Percentiles rank a stretch among this genome's conserved stretches.
phyloP scores from a whole-genome alignment of 371 early-diverging fungal genomes.

The Mucor velutinosus region DNA sequence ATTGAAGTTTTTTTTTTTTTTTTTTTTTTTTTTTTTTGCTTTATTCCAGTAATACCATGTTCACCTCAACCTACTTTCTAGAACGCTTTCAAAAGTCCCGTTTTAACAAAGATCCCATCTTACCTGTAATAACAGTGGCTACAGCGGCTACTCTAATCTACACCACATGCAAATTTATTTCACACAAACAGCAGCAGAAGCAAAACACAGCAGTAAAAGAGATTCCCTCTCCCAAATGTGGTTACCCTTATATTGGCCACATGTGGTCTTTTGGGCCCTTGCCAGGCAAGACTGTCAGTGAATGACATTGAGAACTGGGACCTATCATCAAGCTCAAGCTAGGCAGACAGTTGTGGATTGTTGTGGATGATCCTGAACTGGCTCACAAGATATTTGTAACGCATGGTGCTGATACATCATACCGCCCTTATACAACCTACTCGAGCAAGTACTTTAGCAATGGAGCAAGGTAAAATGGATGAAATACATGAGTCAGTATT shows the following conservation, averaged over 20 bases:
- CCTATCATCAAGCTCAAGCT: constrained; percentile 19
- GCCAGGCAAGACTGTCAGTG: constrained; percentile 5
- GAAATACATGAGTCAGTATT: too few relatives aligned
- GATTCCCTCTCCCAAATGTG: constrained; percentile 10
- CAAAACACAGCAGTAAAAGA: neutral
- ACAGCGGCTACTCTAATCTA: neutral
- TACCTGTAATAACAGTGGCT: neutral
- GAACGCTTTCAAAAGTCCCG: neutral
- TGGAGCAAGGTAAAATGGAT: neutral
- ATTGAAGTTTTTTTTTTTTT: neutral
- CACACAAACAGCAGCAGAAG: neutral
- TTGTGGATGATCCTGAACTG: constrained; percentile 13
- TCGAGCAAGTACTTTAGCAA: neutral
- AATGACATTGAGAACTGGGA: constrained; percentile 22
- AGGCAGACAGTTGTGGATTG: constrained; percentile 18
- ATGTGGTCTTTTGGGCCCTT: constrained; percentile 15
- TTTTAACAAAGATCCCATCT: neutral
- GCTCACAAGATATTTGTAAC: constrained; percentile 26
- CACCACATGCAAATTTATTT: neutral
- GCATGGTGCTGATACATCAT: constrained; percentile 11
- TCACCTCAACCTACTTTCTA: neutral
- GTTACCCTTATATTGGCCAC: constrained; percentile 17
- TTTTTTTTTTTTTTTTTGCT: neutral
- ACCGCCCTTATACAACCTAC: constrained; percentile 5
- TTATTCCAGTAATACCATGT: neutral